phyloP scores from a whole-genome alignment of 2,329 filamentous ascomycete genomes.

The Graphium sp. region DNA sequence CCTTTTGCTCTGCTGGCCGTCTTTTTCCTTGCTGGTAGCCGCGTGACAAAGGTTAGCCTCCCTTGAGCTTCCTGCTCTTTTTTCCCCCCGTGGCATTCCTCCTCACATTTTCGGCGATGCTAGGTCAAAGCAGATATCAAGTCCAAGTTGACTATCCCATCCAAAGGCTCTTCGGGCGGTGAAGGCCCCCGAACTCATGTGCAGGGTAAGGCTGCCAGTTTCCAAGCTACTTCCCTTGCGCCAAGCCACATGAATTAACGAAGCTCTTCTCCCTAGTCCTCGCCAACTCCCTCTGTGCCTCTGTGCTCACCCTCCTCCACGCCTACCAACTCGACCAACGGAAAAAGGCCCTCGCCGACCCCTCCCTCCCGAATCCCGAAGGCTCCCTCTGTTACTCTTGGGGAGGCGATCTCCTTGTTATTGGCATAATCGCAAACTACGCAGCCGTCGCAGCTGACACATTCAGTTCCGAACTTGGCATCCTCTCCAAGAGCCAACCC shows the following conservation, averaged over 20 bases:
- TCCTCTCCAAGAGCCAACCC: constrained; percentile 59
- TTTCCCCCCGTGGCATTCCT: neutral
- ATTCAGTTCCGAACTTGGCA: constrained; percentile 88
- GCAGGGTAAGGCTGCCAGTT: constrained; percentile 35
- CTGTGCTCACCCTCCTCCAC: constrained; percentile 42
- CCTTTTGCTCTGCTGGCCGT: constrained; percentile 70
- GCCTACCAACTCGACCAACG: constrained; percentile 39
- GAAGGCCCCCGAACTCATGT: constrained; percentile 72
- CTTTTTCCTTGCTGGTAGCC: constrained; percentile 76
- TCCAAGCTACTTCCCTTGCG: constrained; percentile 5
- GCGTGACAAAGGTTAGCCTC: constrained; percentile 60
- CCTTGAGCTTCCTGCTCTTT: too few relatives aligned
- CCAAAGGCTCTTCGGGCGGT: constrained; percentile 55
- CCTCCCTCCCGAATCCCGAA: constrained; percentile 12
- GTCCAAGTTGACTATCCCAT: constrained; percentile 60
- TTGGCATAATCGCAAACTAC: constrained; percentile 67
- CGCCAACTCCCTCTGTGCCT: constrained; percentile 71
- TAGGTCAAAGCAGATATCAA: constrained; percentile 82
- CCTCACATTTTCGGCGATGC: constrained; percentile 7
- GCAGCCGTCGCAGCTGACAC: constrained; percentile 86
- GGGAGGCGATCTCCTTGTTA: constrained; percentile 43
- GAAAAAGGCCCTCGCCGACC: constrained; percentile 18
- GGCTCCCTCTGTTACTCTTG: constrained; percentile 39
- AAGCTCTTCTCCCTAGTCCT: constrained; percentile 36
- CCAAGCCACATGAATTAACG: neutral